Percentiles rank a stretch among this genome's conserved stretches.
These are phyloP conservation scores for Fusarium sp. DNA, from an alignment of 2,329 filamentous ascomycete species.

Conservation along the genomic window DNA sequence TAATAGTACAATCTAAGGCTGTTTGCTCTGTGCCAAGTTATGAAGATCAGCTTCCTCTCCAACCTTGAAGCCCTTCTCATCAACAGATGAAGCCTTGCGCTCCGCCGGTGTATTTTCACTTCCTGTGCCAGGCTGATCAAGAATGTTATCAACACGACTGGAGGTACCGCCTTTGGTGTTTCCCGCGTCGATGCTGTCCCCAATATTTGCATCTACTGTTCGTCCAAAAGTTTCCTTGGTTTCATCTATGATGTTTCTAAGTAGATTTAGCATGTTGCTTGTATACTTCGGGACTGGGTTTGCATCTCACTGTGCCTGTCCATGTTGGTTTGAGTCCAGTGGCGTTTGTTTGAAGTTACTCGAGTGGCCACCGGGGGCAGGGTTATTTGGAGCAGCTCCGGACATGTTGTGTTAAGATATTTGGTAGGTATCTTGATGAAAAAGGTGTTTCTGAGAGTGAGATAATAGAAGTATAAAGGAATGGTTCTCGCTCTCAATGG, in stretches of 20 bases:
- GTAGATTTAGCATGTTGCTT: background rate
- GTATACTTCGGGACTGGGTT: too few relatives aligned
- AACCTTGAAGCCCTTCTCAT: constrained; percentile 22
- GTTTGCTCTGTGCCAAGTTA: constrained; percentile 11
- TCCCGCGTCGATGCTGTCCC: constrained; percentile 11
- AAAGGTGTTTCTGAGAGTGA: too few relatives aligned
- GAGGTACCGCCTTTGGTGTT: background rate
- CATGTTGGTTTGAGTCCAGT: constrained; percentile 17
- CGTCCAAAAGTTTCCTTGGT: constrained; percentile 12
- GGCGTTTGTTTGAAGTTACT: constrained; percentile 5
- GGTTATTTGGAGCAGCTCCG: constrained; percentile 19
- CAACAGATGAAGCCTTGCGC: background rate
- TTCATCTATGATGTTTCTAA: constrained; percentile 22
- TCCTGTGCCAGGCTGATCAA: background rate
- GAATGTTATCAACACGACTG: constrained; percentile 1
- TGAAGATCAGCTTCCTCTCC: constrained; percentile 18
- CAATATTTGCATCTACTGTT: constrained; percentile 15
- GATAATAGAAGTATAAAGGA: too few relatives aligned
- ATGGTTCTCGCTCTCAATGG: background rate
- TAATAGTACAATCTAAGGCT: constrained; percentile 2
- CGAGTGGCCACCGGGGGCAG: constrained; percentile 13
- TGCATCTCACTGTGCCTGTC: constrained; percentile 16
- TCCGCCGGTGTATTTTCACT: background rate
- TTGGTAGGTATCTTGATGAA: background rate
- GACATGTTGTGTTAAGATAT: constrained; percentile 10